Conservation (phyloP, 2,329 filamentous ascomycete genomes). For the Phyllosticta ampelicida region DNA sequence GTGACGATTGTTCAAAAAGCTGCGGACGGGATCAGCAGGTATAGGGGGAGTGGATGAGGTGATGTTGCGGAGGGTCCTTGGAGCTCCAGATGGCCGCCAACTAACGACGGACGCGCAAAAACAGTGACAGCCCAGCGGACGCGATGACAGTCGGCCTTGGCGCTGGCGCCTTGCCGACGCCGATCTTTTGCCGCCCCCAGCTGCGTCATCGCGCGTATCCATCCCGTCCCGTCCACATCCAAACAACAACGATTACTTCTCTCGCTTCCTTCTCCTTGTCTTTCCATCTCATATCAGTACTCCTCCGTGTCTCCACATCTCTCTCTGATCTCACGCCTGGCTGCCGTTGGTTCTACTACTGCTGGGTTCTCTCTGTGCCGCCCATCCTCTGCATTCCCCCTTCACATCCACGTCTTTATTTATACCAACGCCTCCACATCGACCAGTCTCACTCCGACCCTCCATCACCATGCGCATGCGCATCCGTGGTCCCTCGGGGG, state of each 20-base stretch:
- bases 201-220: neutral
- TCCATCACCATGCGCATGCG: slow-evolving; percentile 55
- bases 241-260: no score
- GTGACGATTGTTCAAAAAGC: neutral
- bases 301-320: no score
- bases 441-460: neutral
- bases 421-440: neutral
- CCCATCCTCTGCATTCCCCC: no score
- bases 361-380: no score
- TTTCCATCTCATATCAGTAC: neutral
- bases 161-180: neutral
- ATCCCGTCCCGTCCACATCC: neutral
- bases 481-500: slow-evolving; percentile 63
- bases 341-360: no score
- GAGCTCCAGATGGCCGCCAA: slow-evolving; percentile 5
- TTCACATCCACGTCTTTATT: no score
- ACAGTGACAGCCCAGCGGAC: no score
- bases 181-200: neutral
- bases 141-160: slow-evolving; percentile 1
- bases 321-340: no score
- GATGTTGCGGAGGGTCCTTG: slow-evolving; percentile 2
- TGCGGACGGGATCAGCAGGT: neutral
- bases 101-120: slow-evolving; percentile 10
- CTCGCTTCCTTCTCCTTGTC: no score
- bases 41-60: neutral